Conservation (phyloP, 2,329 filamentous ascomycete species). For the Nannizziopsis barbatae region DNA sequence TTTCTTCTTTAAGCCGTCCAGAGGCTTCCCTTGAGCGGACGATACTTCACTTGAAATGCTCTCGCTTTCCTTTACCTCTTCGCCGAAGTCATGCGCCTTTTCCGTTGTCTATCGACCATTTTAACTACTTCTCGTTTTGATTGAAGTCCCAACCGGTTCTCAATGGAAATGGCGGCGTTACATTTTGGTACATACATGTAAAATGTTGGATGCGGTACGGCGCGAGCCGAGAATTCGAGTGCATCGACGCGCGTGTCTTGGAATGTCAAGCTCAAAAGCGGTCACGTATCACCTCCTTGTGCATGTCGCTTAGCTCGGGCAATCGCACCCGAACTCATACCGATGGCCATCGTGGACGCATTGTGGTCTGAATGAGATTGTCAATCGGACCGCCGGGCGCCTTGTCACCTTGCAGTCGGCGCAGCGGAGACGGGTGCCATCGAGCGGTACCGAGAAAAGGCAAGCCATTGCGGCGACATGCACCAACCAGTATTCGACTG, state of each 20-base stretch:
- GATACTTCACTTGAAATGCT: no score
- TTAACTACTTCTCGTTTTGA: no score
- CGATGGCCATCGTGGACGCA: slow-evolving; percentile 1
- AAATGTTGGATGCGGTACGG: no score
- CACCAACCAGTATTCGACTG: background rate
- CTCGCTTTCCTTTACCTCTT: no score
- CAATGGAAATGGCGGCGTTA: no score
- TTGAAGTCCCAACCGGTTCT: no score
- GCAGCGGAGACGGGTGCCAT: background rate
- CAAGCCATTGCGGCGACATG: background rate
- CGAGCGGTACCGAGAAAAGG: background rate
- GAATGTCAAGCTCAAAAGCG: background rate
- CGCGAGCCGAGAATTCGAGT: background rate
- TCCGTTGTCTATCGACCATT: no score
- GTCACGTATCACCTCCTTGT: background rate
- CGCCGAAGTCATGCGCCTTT: no score
- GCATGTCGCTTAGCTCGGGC: background rate
- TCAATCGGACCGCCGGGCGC: background rate
- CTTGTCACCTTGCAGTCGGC: slow-evolving; percentile 4
- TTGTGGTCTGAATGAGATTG: background rate
- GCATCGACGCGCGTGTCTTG: background rate
- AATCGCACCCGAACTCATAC: background rate
- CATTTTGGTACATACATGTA: no score
- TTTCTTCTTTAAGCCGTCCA: no score
- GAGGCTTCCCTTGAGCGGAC: no score